Conservation (phyloP, 1,284 basidiomycete genomes). For the Wallemia ichthyophaga region DNA sequence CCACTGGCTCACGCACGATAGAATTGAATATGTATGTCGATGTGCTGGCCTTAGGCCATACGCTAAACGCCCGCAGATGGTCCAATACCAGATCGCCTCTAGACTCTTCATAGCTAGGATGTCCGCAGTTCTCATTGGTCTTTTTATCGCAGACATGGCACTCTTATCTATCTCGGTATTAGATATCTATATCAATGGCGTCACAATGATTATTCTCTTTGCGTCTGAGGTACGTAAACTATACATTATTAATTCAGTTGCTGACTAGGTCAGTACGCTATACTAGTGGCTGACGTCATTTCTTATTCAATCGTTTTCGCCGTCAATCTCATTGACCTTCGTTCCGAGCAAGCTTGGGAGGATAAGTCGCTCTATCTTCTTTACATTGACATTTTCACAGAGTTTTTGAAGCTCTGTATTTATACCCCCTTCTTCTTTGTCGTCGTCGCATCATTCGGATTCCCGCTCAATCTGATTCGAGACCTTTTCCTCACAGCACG, state of each 20-base stretch:
- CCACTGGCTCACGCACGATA: slow-evolving; percentile 81
- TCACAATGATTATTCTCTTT: slow-evolving; percentile 74
- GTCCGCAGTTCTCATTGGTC: slow-evolving; percentile 31
- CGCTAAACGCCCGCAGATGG: slow-evolving; percentile 35
- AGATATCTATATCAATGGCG: slow-evolving; percentile 41
- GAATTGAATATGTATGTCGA: slow-evolving; percentile 69
- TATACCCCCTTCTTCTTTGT: slow-evolving; percentile 79
- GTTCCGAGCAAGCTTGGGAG: slow-evolving; percentile 44
- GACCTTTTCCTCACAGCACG: slow-evolving; percentile 86
- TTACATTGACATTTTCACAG: slow-evolving; percentile 77
- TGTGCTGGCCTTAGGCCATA: background rate
- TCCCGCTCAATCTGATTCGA: slow-evolving; percentile 82
- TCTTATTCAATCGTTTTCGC: slow-evolving; percentile 57
- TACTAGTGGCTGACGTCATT: slow-evolving; percentile 48
- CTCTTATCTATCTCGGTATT: slow-evolving; percentile 50
- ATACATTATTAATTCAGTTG: slow-evolving; percentile 3
- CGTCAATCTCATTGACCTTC: slow-evolving; percentile 53
- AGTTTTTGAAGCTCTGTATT: slow-evolving; percentile 70
- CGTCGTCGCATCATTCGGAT: slow-evolving; percentile 75
- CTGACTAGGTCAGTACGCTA: slow-evolving; percentile 34
- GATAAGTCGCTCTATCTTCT: slow-evolving; percentile 91
- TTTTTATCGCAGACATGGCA: slow-evolving; percentile 37
- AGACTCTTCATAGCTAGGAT: slow-evolving; percentile 58
- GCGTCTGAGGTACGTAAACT: slow-evolving; percentile 45
- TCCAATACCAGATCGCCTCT: slow-evolving; percentile 64